These are phyloP conservation scores for Solanum hybrid DNA, from an alignment of 305 asterid species.

Conservation along the genomic window DNA sequence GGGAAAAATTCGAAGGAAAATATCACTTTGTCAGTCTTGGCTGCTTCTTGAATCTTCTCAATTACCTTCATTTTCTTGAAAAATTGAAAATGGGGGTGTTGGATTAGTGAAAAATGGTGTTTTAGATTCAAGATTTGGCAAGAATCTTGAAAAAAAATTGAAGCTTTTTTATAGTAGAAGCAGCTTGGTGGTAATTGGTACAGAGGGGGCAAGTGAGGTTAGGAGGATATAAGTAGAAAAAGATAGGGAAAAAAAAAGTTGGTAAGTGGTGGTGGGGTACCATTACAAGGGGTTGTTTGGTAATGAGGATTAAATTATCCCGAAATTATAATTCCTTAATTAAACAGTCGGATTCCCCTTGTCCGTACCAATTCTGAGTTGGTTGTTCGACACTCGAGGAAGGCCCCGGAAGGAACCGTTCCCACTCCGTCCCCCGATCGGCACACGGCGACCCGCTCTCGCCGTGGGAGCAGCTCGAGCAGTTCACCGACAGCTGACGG, in stretches of 20 bases:
- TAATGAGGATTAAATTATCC: no score
- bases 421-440: rapidly evolving
- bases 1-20: constrained; percentile 98
- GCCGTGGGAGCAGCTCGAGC: neutral
- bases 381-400: rapidly evolving
- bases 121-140: neutral
- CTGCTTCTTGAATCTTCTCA: constrained; percentile 71
- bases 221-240: neutral
- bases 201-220: neutral
- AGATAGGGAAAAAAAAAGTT: neutral
- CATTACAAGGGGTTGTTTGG: neutral
- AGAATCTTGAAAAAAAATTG: neutral
- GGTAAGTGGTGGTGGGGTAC: neutral
- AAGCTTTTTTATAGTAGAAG: neutral
- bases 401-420: neutral
- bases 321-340: neutral
- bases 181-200: neutral
- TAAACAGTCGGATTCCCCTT: neutral
- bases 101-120: neutral
- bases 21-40: constrained; percentile 47
- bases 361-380: neutral
- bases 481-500: rapidly evolving
- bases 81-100: neutral
- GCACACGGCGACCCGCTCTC: neutral
- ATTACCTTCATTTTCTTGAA: constrained; percentile 66